These are phyloP conservation scores for Pseudopithomyces chartarum DNA, from an alignment of 2,329 filamentous ascomycete species.

Conservation along the genomic window DNA sequence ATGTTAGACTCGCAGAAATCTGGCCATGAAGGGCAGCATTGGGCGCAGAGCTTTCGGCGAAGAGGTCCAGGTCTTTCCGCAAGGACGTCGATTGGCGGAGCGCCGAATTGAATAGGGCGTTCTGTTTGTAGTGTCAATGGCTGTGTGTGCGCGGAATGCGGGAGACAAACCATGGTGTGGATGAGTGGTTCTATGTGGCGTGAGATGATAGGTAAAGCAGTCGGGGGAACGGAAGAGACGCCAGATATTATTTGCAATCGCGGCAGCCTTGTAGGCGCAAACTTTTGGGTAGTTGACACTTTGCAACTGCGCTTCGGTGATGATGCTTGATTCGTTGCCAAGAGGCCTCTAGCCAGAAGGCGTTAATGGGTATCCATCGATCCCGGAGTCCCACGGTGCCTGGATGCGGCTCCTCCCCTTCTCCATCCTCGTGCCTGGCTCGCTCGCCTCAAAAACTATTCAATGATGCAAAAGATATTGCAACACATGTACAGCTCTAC, in stretches of 20 bases:
- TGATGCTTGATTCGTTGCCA: slow-evolving; percentile 19
- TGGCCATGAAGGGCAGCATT: slow-evolving; percentile 64
- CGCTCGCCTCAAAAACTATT: too few species aligned
- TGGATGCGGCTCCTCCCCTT: not conserved
- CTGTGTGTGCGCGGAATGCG: not conserved
- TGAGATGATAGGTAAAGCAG: not conserved
- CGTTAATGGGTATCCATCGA: not conserved
- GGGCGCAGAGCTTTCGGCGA: slow-evolving; percentile 64
- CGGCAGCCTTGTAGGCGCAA: slow-evolving; percentile 25
- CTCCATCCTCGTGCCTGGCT: too few species aligned
- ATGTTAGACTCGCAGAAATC: slow-evolving; percentile 62
- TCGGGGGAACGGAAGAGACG: not conserved
- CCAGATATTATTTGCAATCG: not conserved
- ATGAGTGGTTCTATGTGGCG: not conserved
- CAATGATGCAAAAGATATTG: not conserved
- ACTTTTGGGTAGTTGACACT: slow-evolving; percentile 32
- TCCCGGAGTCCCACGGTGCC: not conserved
- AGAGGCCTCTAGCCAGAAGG: not conserved
- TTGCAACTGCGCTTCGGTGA: slow-evolving; percentile 29
- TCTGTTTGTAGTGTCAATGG: slow-evolving; percentile 55
- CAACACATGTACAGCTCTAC: not conserved
- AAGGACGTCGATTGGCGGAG: slow-evolving; percentile 83
- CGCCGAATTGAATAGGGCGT: slow-evolving; percentile 83
- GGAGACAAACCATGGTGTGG: slow-evolving; percentile 25
- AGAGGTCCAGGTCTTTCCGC: slow-evolving; percentile 74